Evolutionary conservation across 2,329 filamentous ascomycete species (phyloP), one percentile per base, ranked within the genome.

Genomic region (Ceratocystis ficicola): DNA sequence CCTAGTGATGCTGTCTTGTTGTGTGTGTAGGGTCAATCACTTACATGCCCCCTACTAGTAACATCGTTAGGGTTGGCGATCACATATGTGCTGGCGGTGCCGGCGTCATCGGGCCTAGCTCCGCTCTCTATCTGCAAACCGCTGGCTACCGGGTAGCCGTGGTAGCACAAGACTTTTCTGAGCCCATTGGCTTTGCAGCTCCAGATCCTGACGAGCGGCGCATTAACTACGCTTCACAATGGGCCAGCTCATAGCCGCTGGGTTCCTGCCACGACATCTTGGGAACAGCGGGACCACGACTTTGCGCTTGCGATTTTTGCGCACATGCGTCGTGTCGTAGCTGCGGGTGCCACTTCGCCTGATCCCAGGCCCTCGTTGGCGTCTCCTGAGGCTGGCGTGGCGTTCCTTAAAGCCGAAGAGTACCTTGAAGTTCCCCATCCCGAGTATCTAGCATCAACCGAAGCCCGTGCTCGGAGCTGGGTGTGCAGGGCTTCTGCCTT

Each of bases 161-260:
- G 61, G 69, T 81, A 2, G 78, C 79, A 22, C 74, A 73, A 44
- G 77, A 80, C 71, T 78, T 81, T 61, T 79, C 79, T 8, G 72
- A 71, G n/a, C 76, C 78, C 8, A 79, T 75, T 60, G 79, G 80
- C 70, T 76, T 77, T 12, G 73, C 78, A 44, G 75, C 79, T 66
- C 70, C 74, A 6, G 59, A 55, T n/a, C n/a, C 57, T n/a, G 10
- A 30, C 4, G 68, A 68, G 15, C 68, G 73, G 0, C 72, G 76
- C 66, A 77, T 81, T 70, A 77, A 83, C 73, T 84, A 79, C 71
- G 79, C 81, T 15, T 83, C 81, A 36, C 80, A 81, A 63, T 83
- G 81, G 81, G 81, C 77, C 44, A 10, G 81, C 81, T 1, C 80
- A 84, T 70, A 81, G 82, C 69, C 77, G 81, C 50, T 80, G 77